Evolutionary conservation across 2,329 filamentous ascomycete species (phyloP), one percentile per base, ranked within the genome.

Genomic region (Neonectria sp.): DNA sequence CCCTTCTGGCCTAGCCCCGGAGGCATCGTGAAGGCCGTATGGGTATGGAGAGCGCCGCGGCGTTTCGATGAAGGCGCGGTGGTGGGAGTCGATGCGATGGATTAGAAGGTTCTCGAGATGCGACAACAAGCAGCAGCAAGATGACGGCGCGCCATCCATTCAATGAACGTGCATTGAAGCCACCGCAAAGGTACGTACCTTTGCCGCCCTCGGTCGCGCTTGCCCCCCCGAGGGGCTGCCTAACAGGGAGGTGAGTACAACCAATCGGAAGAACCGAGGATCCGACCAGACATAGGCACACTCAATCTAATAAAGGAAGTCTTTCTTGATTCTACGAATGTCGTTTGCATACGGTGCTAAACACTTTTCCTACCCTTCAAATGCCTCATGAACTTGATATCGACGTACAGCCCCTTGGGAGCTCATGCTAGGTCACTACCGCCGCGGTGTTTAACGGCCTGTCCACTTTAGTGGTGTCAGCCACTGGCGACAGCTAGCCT

Each of bases 1-100:
- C 89, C 89, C 75, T 90, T 89, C 76, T 90, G 88, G 71, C 87
- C 85, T 55, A 87, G 85, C 63, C 82, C 83, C 31, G 88, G 86
- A 77, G 89, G 87, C 89, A 91, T 91, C 62, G 67, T 72, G 67
- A 65, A 55, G 55, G 35, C 27, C 45, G 60, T 40, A 29, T 55
- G 24, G 27, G 27, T 49, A 17, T 55, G 31, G 31, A 33, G 45
- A 57, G 49, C 49, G 59, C 53, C 59, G 29, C 4, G 21, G 35
- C 27, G 40, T 63, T 65, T 61, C 58, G 56, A 51, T 48, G 11
- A 46, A 55, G 27, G 52, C 35, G 29, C 13, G 61, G 43, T 68
- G 48, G 63, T 59, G 48, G n/a, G 53, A 21, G 48, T 48, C 27
- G 49, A 62, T 53, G 55, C 55, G 48, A 60, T 67, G 27, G 67